Evolutionary conservation across 257 asterid species (phyloP).

Genomic region (Echites panduratus): DNA sequence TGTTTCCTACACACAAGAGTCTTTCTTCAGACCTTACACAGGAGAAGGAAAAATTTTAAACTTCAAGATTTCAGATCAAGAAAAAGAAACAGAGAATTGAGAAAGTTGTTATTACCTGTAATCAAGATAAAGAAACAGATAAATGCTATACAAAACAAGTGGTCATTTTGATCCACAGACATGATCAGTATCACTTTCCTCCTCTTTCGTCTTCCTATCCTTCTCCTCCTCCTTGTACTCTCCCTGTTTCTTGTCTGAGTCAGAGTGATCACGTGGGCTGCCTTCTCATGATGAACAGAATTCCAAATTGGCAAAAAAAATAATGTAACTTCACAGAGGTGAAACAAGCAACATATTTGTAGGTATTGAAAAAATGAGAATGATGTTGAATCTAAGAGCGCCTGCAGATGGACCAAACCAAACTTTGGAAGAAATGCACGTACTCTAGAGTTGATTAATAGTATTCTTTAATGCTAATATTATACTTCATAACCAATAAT

Average conservation of each 20-base stretch:
- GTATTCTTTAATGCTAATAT: background rate
- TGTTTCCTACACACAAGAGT: background rate
- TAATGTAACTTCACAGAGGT: constrained; percentile 16
- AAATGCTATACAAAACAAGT: constrained; percentile 22
- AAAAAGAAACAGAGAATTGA: background rate
- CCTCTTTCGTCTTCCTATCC: no score
- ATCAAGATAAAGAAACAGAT: constrained; percentile 47
- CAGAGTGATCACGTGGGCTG: constrained; percentile 14
- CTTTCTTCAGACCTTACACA: background rate
- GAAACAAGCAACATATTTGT: constrained; percentile 11
- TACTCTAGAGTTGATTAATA: constrained; percentile 22
- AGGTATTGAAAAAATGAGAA: constrained; percentile 16
- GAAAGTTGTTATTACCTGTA: constrained; percentile 32
- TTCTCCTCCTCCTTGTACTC: constrained; percentile 11
- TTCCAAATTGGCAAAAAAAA: background rate
- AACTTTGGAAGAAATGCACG: constrained; percentile 50
- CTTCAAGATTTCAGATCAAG: background rate
- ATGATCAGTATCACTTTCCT: constrained; percentile 30
- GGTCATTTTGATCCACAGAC: constrained; percentile 55
- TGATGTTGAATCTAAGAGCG: constrained; percentile 22
- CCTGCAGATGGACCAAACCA: constrained; percentile 61
- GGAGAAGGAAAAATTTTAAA: background rate
- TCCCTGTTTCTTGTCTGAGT: constrained; percentile 3
- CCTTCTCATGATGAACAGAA: constrained; percentile 25
- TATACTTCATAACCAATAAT: background rate